These are phyloP conservation scores for Fonsecaea monophora DNA, from an alignment of 2,329 filamentous ascomycete species.

Conservation along the genomic window DNA sequence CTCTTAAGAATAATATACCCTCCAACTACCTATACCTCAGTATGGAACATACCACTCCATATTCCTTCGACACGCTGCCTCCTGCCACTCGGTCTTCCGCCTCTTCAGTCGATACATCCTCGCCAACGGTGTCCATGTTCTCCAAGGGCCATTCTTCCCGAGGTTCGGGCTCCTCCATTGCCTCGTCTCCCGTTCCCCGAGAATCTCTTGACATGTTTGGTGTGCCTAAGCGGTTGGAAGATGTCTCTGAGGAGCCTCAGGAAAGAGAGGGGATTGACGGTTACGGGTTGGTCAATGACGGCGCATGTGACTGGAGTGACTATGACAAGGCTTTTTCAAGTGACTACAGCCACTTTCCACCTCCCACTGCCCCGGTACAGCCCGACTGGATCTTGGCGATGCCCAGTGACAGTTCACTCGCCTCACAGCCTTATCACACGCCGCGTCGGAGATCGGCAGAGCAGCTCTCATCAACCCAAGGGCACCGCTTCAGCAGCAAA, in stretches of 20 bases:
- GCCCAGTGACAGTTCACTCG: slow-evolving; percentile 28
- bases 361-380: slow-evolving; percentile 29
- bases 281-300: slow-evolving; percentile 35
- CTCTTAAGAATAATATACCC: slow-evolving; percentile 19
- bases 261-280: slow-evolving; percentile 36
- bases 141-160: slow-evolving; percentile 38
- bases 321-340: slow-evolving; percentile 44
- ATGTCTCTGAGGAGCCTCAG: slow-evolving; percentile 77
- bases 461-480: slow-evolving; percentile 66
- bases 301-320: slow-evolving; percentile 42
- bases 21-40: slow-evolving; percentile 10
- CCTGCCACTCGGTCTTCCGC: slow-evolving; percentile 25
- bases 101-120: slow-evolving; percentile 31
- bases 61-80: slow-evolving; percentile 17
- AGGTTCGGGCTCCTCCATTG: slow-evolving; percentile 60
- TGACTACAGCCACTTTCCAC: slow-evolving; percentile 23
- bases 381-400: slow-evolving; percentile 35
- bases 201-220: slow-evolving; percentile 56
- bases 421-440: slow-evolving; percentile 44
- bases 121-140: slow-evolving; percentile 36
- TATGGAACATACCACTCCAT: slow-evolving; percentile 28
- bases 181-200: slow-evolving; percentile 62
- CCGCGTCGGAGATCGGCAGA: slow-evolving; percentile 68
- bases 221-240: slow-evolving; percentile 72
- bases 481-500: slow-evolving; percentile 70